These are phyloP conservation scores for Sporothrix protearum DNA, from an alignment of 2,329 filamentous ascomycete genomes.

Conservation along the genomic window DNA sequence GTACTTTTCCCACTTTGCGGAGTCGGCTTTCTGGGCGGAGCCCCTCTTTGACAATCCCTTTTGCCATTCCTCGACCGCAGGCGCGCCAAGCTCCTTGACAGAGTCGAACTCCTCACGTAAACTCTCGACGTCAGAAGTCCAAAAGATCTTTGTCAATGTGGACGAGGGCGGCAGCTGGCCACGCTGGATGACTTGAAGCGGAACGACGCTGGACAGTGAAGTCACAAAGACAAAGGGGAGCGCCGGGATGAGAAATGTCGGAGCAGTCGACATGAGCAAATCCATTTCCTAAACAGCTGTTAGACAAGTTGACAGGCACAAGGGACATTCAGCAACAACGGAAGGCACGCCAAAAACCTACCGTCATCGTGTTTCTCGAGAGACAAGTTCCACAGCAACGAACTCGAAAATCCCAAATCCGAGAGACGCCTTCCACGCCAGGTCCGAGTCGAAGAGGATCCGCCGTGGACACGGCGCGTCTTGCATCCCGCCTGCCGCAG, in stretches of 20 bases:
- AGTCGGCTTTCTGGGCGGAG: conserved; percentile 56
- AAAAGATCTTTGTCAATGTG: conserved; percentile 64
- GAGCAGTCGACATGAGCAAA: conserved; percentile 57
- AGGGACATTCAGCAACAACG: neutral
- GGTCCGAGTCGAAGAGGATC: conserved; percentile 59
- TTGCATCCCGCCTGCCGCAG: conserved; percentile 49
- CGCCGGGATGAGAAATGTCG: conserved; percentile 62
- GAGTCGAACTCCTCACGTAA: conserved; percentile 61
- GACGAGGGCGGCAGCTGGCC: conserved; percentile 45
- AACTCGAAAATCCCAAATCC: conserved; percentile 69
- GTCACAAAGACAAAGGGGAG: conserved; percentile 67
- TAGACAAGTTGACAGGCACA: neutral
- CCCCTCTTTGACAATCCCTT: conserved; percentile 68
- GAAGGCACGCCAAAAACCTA: conserved; percentile 39
- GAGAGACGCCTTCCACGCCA: conserved; percentile 55
- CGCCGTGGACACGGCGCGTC: conserved; percentile 32
- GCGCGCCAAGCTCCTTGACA: conserved; percentile 63
- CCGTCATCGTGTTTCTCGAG: conserved; percentile 58
- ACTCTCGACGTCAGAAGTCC: conserved; percentile 57
- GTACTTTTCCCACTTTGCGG: conserved; percentile 73
- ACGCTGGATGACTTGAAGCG: conserved; percentile 52
- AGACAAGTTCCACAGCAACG: conserved; percentile 66
- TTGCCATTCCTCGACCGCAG: conserved; percentile 71
- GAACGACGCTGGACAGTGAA: conserved; percentile 56
- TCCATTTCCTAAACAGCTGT: conserved; percentile 62